Evolutionary conservation across 1,284 basidiomycete species (phyloP).

Genomic region (Gymnopus androsaceus): DNA sequence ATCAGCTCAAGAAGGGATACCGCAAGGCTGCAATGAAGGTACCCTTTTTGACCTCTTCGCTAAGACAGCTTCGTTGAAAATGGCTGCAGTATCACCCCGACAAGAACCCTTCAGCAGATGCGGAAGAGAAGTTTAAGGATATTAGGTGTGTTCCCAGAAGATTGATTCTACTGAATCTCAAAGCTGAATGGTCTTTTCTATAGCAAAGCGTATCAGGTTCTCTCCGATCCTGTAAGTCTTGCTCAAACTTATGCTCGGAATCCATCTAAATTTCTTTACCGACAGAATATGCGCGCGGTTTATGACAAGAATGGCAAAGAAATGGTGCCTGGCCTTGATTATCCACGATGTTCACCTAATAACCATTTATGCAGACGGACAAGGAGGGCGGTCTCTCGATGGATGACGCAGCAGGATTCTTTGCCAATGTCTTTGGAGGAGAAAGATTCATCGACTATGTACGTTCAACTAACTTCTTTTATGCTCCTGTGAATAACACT

Average conservation of each 20-base stretch:
- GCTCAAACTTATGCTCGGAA: background rate
- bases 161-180: background rate
- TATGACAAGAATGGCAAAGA: constrained; percentile 96
- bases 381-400: constrained; percentile 70
- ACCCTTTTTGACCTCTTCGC: constrained; percentile 11
- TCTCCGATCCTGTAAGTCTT: constrained; percentile 75
- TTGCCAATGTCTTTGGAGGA: constrained; percentile 90
- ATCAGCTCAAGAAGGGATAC: constrained; percentile 93
- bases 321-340: constrained; percentile 56
- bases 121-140: constrained; percentile 92
- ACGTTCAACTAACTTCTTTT: constrained; percentile 34
- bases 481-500: background rate
- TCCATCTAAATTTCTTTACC: background rate
- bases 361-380: constrained; percentile 50
- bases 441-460: constrained; percentile 87
- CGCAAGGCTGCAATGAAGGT: constrained; percentile 95
- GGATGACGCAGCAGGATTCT: constrained; percentile 89
- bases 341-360: constrained; percentile 10
- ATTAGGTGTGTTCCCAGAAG: constrained; percentile 62
- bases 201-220: constrained; percentile 90
- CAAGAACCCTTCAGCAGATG: constrained; percentile 87
- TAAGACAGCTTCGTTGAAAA: background rate
- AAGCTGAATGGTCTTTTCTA: constrained; percentile 14
- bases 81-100: constrained; percentile 82
- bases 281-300: constrained; percentile 80